Evolutionary conservation across 768 basidiomycete species (phyloP).

Genomic region (Suillus sp.): DNA sequence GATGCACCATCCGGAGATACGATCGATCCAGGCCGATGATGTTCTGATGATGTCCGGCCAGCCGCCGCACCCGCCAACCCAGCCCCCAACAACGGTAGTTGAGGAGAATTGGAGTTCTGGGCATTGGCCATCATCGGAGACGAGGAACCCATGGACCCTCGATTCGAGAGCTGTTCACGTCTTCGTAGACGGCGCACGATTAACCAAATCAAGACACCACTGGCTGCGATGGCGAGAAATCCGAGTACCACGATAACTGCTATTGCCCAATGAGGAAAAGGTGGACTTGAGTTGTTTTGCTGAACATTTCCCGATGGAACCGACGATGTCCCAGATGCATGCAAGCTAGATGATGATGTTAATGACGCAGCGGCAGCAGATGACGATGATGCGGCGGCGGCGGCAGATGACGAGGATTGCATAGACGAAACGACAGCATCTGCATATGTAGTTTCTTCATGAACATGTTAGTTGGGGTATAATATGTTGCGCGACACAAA

Average conservation of each 20-base stretch:
- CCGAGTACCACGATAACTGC: slow-evolving; percentile 88
- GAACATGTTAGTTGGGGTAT: slow-evolving; percentile 1
- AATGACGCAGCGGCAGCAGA: slow-evolving; percentile 41
- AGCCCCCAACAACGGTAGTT: slow-evolving; percentile 49
- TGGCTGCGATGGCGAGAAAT: slow-evolving; percentile 76
- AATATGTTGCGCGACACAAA: slow-evolving; percentile 26
- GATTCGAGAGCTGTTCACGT: slow-evolving; percentile 51
- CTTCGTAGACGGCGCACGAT: slow-evolving; percentile 69
- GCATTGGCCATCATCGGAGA: slow-evolving; percentile 82
- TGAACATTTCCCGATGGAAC: slow-evolving; percentile 48
- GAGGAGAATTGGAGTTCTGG: slow-evolving; percentile 42
- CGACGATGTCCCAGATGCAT: slow-evolving; percentile 19
- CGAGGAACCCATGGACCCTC: slow-evolving; percentile 76
- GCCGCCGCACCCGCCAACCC: slow-evolving; percentile 34
- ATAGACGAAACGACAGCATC: slow-evolving; percentile 66
- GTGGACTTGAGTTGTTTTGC: slow-evolving; percentile 31
- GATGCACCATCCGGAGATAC: slow-evolving; percentile 75
- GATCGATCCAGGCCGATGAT: slow-evolving; percentile 39
- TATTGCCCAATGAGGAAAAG: slow-evolving; percentile 89
- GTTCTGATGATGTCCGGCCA: slow-evolving; percentile 35
- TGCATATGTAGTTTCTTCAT: slow-evolving; percentile 72
- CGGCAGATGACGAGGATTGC: slow-evolving; percentile 40
- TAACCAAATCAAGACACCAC: slow-evolving; percentile 69
- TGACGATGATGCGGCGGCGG: slow-evolving; percentile 42
- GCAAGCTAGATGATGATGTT: slow-evolving; percentile 26